Conservation (phyloP, 805 yeast species). For the Starmerella kuoi region DNA sequence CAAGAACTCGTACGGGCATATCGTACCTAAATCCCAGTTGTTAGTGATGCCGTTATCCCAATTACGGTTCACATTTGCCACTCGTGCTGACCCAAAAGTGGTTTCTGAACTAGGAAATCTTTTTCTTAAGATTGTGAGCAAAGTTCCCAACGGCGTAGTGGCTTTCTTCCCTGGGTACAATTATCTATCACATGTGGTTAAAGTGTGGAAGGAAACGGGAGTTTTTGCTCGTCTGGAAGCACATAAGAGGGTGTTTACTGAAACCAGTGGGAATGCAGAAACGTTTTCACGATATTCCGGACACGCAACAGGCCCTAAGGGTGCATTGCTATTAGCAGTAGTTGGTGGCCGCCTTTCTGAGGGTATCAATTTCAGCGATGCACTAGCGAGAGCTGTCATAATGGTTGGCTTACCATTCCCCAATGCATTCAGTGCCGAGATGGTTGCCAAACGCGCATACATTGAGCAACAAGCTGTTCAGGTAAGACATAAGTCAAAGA, state of each 20-base stretch:
- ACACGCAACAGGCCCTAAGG: slow-evolving; percentile 31
- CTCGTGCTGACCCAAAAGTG: slow-evolving; percentile 39
- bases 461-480: slow-evolving; percentile 42
- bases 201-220: slow-evolving; percentile 38
- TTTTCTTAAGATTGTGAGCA: slow-evolving; percentile 33
- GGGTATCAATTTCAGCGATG: slow-evolving; percentile 83
- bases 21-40: slow-evolving; percentile 60
- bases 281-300: slow-evolving; percentile 39
- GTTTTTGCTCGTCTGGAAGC: slow-evolving; percentile 25
- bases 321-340: slow-evolving; percentile 67
- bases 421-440: slow-evolving; percentile 67
- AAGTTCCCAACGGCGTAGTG: slow-evolving; percentile 65
- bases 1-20: slow-evolving; percentile 67
- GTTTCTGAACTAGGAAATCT: slow-evolving; percentile 41
- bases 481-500: slow-evolving; percentile 35
- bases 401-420: slow-evolving; percentile 89
- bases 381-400: slow-evolving; percentile 73
- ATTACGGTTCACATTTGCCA: slow-evolving; percentile 60
- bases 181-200: slow-evolving; percentile 43
- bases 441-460: slow-evolving; percentile 56
- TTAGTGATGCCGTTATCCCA: slow-evolving; percentile 43
- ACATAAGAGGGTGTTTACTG: slow-evolving; percentile 38
- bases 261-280: slow-evolving; percentile 38
- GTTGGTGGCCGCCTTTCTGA: slow-evolving; percentile 90
- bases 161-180: slow-evolving; percentile 76